phyloP scores from a whole-genome alignment of 225 moss, liverwort and hornwort genomes.

The Lunularia cruciata region DNA sequence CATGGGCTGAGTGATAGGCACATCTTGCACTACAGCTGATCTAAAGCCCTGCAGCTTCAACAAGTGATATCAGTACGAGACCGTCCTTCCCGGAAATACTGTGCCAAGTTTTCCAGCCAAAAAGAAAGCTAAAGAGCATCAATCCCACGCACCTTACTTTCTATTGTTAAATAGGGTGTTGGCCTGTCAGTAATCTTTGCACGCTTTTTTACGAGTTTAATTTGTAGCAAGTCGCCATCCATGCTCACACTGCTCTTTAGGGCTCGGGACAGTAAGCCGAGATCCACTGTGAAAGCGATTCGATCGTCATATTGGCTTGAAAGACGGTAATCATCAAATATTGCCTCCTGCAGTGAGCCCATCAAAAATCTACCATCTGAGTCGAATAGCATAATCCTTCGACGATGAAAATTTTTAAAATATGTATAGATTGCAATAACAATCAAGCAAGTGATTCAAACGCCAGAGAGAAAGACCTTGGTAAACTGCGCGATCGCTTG shows the following conservation, averaged over 20 bases:
- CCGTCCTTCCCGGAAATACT: background rate
- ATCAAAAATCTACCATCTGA: background rate
- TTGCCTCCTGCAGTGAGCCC: slow-evolving; percentile 59
- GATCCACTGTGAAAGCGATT: slow-evolving; percentile 87
- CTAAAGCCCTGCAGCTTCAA: slow-evolving; percentile 67
- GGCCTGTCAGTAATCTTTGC: slow-evolving; percentile 73
- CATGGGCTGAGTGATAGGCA: slow-evolving; percentile 89
- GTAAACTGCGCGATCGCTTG: slow-evolving; percentile 95
- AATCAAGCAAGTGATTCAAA: too few species aligned
- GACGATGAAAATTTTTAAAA: too few species aligned
- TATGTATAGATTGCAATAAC: background rate
- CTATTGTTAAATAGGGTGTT: slow-evolving; percentile 92
- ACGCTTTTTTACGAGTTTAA: slow-evolving; percentile 91
- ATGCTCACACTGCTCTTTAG: slow-evolving; percentile 94
- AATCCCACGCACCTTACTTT: slow-evolving; percentile 78
- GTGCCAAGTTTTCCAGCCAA: background rate
- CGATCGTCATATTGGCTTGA: slow-evolving; percentile 85
- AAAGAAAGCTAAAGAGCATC: background rate
- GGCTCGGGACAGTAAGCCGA: slow-evolving; percentile 77
- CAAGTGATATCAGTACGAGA: background rate
- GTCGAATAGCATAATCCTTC: background rate
- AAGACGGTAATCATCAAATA: slow-evolving; percentile 85
- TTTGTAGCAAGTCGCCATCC: slow-evolving; percentile 83
- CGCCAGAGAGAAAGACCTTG: slow-evolving; percentile 47
- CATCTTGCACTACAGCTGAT: slow-evolving; percentile 94